Conservation (phyloP, 2,329 filamentous ascomycete species). For the Tolypocladium tropicale region DNA sequence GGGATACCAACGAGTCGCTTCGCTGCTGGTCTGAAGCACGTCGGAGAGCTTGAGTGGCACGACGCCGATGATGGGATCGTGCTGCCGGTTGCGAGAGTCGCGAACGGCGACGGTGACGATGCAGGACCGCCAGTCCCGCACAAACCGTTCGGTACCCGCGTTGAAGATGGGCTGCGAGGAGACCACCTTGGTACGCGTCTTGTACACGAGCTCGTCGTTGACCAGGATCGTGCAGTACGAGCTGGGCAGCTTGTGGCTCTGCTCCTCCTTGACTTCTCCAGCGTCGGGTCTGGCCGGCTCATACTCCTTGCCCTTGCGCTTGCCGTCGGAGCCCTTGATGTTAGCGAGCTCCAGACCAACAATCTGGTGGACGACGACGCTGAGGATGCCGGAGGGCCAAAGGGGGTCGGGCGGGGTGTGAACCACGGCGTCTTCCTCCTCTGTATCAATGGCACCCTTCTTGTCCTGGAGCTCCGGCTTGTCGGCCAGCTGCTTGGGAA, state of each 20-base stretch:
- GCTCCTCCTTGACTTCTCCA: constrained; percentile 80
- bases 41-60: constrained; percentile 82
- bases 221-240: constrained; percentile 88
- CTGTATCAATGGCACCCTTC: constrained; percentile 60
- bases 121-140: constrained; percentile 84
- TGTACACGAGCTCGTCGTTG: constrained; percentile 85
- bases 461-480: constrained; percentile 75
- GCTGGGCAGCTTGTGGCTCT: constrained; percentile 69
- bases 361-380: constrained; percentile 84
- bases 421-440: constrained; percentile 71
- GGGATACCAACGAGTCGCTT: constrained; percentile 89
- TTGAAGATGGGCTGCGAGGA: constrained; percentile 96
- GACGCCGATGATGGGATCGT: constrained; percentile 89
- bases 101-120: constrained; percentile 83
- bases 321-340: constrained; percentile 74
- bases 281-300: constrained; percentile 74
- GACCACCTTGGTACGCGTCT: constrained; percentile 88
- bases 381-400: constrained; percentile 86
- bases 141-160: constrained; percentile 83
- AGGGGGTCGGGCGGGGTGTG: constrained; percentile 92
- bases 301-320: constrained; percentile 74
- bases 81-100: constrained; percentile 79
- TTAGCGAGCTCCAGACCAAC: constrained; percentile 91
- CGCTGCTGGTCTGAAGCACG: constrained; percentile 76
- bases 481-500: constrained; percentile 65